Conservation (phyloP, 495 filamentous ascomycete species). For the Lophium mytilinum region DNA sequence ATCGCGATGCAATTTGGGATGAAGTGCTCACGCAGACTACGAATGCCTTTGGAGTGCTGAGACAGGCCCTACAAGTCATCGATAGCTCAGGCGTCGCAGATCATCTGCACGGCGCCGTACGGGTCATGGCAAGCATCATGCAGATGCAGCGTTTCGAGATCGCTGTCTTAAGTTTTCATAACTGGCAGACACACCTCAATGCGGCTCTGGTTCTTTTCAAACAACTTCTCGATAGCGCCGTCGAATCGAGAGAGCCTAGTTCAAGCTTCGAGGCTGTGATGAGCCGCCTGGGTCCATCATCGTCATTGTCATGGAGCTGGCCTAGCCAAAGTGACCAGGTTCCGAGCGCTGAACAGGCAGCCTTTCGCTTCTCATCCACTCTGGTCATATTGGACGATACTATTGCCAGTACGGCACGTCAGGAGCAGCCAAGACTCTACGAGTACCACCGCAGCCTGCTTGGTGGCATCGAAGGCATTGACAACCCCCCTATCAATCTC, state of each 20-base stretch:
- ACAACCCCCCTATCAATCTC: slow-evolving; percentile 31
- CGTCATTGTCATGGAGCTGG: slow-evolving; percentile 19
- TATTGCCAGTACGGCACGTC: slow-evolving; percentile 40
- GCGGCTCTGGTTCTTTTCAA: slow-evolving; percentile 42
- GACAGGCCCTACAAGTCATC: slow-evolving; percentile 36
- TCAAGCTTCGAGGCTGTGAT: slow-evolving; percentile 17
- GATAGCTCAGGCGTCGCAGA: slow-evolving; percentile 26
- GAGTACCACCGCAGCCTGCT: slow-evolving; percentile 37
- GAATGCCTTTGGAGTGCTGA: slow-evolving; percentile 37
- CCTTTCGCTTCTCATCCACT: slow-evolving; percentile 45
- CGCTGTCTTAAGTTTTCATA: slow-evolving; percentile 35
- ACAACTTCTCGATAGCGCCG: slow-evolving; percentile 35
- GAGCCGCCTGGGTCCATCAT: slow-evolving; percentile 29
- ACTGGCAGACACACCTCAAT: slow-evolving; percentile 44
- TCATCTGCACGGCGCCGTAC: slow-evolving; percentile 28
- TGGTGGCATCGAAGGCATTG: slow-evolving; percentile 5
- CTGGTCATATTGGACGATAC: slow-evolving; percentile 44
- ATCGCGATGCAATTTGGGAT: slow-evolving; percentile 28
- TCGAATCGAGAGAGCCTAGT: not conserved
- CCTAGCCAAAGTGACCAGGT: slow-evolving; percentile 18
- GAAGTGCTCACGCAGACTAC: slow-evolving; percentile 35
- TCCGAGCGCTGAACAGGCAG: slow-evolving; percentile 44
- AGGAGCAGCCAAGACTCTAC: slow-evolving; percentile 36
- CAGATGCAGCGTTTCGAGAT: slow-evolving; percentile 47
- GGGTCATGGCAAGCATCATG: slow-evolving; percentile 46